A percentile compares a stretch with the other conserved stretches of the same genome.
Conservation (phyloP, 164 flowering plant genomes). For the Macadamia tetraphylla region DNA sequence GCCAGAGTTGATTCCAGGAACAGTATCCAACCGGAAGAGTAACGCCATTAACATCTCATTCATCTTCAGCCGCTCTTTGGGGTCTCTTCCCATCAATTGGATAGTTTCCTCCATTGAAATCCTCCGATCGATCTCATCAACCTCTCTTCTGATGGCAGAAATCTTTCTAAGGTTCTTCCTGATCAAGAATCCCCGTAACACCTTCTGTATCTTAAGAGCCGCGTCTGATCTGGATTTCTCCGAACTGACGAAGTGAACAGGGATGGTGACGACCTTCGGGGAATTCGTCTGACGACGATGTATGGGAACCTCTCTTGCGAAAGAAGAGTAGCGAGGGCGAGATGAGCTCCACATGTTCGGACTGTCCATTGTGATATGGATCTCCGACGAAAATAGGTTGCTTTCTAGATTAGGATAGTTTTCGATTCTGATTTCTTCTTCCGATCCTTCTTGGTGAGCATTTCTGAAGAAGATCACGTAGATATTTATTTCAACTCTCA, state of each 20-base stretch:
- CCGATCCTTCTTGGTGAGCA: too few species aligned
- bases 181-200: constrained; percentile 53
- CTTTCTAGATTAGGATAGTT: too few species aligned
- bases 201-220: constrained; percentile 61
- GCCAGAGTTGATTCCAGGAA: constrained; percentile 47
- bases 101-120: constrained; percentile 23
- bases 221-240: constrained; percentile 28
- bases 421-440: too few species aligned
- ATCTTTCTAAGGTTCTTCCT: constrained; percentile 54
- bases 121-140: constrained; percentile 43
- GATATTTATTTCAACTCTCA: too few species aligned
- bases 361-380: constrained; percentile 17
- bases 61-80: constrained; percentile 50
- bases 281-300: constrained; percentile 2
- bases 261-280: constrained; percentile 45
- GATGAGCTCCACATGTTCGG: constrained; percentile 12
- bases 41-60: constrained; percentile 59
- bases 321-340: constrained; percentile 13
- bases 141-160: constrained; percentile 26
- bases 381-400: too few species aligned
- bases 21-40: constrained; percentile 58
- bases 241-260: constrained; percentile 38
- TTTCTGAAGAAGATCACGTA: too few species aligned
- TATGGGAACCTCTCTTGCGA: constrained; percentile 1
- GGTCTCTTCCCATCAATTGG: constrained; percentile 37